Percentiles rank a stretch among this genome's conserved stretches.
These are phyloP conservation scores for Ascochyta viciae-villosae DNA, from an alignment of 2,329 filamentous ascomycete species.

Conservation along the genomic window DNA sequence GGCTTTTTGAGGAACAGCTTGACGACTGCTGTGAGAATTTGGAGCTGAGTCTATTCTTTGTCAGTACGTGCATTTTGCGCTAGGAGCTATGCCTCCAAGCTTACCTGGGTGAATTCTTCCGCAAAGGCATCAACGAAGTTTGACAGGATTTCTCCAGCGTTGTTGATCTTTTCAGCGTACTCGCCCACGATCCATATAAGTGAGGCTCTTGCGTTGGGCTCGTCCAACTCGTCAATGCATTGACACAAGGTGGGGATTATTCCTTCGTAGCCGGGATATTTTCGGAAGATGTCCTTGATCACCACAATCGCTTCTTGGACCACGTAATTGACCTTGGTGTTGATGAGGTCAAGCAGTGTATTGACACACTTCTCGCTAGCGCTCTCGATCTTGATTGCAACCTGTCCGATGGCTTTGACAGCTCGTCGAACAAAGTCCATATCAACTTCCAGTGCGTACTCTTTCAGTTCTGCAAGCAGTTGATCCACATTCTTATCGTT, in stretches of 20 bases:
- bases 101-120: slow-evolving; percentile 92
- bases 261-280: slow-evolving; percentile 96
- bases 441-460: slow-evolving; percentile 97
- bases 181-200: slow-evolving; percentile 99
- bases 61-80: slow-evolving; percentile 39
- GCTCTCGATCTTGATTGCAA: slow-evolving; percentile 97
- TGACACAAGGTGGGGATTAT: slow-evolving; percentile 97
- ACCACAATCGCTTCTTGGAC: slow-evolving; percentile 99
- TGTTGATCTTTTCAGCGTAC: slow-evolving; percentile 98
- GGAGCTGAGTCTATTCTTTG: slow-evolving; percentile 79
- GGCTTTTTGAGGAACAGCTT: slow-evolving; percentile 98
- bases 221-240: slow-evolving; percentile 95
- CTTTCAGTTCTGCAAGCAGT: slow-evolving; percentile 89
- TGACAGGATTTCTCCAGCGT: slow-evolving; percentile 91
- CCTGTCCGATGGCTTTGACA: slow-evolving; percentile 95
- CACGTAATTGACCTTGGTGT: slow-evolving; percentile 98
- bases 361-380: slow-evolving; percentile 96
- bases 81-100: slow-evolving; percentile 30
- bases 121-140: slow-evolving; percentile 93
- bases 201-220: slow-evolving; percentile 86
- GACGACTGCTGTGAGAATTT: slow-evolving; percentile 95
- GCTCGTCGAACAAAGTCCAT: slow-evolving; percentile 98
- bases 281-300: slow-evolving; percentile 97
- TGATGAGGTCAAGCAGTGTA: slow-evolving; percentile 89
- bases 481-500: slow-evolving; percentile 98